phyloP scores from a whole-genome alignment of 2,329 filamentous ascomycete species.

The Aspergillus quadrilineatus region DNA sequence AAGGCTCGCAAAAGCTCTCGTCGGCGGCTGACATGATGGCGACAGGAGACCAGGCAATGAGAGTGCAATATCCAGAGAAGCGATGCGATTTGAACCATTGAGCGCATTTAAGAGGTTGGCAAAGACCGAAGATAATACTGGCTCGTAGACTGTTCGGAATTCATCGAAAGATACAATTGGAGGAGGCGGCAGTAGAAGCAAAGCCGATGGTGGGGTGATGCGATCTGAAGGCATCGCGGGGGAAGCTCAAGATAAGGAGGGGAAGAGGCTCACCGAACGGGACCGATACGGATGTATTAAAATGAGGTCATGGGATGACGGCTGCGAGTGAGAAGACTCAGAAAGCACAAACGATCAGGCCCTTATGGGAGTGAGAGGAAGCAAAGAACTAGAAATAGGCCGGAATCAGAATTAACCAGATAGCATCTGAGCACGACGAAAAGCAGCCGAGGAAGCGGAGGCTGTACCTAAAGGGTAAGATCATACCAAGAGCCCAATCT shows the following conservation, averaged over 20 bases:
- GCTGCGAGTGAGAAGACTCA: background rate
- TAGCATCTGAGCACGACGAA: background rate
- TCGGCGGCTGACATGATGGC: conserved; percentile 50
- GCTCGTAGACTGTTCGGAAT: conserved; percentile 61
- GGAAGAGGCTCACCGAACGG: background rate
- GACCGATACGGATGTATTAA: conserved; percentile 1
- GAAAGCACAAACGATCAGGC: background rate
- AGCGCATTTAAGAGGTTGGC: conserved; percentile 46
- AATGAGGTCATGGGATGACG: background rate
- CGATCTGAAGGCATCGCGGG: conserved; percentile 26
- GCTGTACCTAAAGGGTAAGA: background rate
- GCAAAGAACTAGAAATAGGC: background rate
- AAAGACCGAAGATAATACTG: conserved; percentile 58
- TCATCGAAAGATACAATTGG: conserved; percentile 52
- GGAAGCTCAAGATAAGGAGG: conserved; percentile 11
- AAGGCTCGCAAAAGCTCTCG: conserved; percentile 63
- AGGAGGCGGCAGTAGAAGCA: conserved; percentile 65
- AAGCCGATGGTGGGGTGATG: conserved; percentile 30
- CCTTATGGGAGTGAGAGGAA: background rate
- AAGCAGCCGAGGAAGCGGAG: conserved; percentile 6
- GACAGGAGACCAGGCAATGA: conserved; percentile 62
- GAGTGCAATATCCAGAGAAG: conserved; percentile 60
- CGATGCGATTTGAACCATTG: conserved; percentile 31
- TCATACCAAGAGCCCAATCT: background rate
- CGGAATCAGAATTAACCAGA: background rate